Conservation (phyloP, 768 basidiomycete species). For the Butyriboletus loyo region DNA sequence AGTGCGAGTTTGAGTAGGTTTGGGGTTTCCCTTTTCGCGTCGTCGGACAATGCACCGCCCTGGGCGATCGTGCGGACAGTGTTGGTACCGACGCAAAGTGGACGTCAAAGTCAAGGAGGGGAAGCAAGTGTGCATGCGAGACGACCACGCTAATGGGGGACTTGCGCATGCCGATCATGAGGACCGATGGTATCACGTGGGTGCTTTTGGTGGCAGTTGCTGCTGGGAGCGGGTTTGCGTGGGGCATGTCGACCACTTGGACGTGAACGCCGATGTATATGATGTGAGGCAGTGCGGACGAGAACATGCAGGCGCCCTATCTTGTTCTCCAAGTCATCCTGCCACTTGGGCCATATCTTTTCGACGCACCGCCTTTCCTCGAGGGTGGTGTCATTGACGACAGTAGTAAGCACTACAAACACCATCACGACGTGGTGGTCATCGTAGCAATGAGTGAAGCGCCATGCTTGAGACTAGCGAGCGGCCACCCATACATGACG, state of each 20-base stretch:
- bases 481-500: slow-evolving; percentile 80
- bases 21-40: slow-evolving; percentile 64
- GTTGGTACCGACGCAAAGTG: slow-evolving; percentile 69
- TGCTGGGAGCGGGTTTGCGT: slow-evolving; percentile 30
- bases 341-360: slow-evolving; percentile 99
- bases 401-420: slow-evolving; percentile 82
- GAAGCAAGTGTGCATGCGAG: slow-evolving; percentile 66
- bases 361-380: slow-evolving; percentile 98
- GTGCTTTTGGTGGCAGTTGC: slow-evolving; percentile 34
- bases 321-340: slow-evolving; percentile 97
- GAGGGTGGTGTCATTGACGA: slow-evolving; percentile 71
- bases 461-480: slow-evolving; percentile 56
- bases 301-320: slow-evolving; percentile 35
- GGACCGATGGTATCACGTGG: slow-evolving; percentile 50
- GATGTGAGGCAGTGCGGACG: not conserved
- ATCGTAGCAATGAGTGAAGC: slow-evolving; percentile 92
- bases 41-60: slow-evolving; percentile 89
- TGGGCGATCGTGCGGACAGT: slow-evolving; percentile 87
- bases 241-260: slow-evolving; percentile 83
- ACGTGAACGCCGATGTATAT: slow-evolving; percentile 83
- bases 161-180: slow-evolving; percentile 96
- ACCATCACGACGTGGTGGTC: slow-evolving; percentile 99
- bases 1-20: slow-evolving; percentile 76
- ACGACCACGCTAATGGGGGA: slow-evolving; percentile 82
- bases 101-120: slow-evolving; percentile 80